Evolutionary conservation across 202 grass and related monocot species (phyloP), one percentile per base, ranked within the genome.

Genomic region (Carex arenaria): DNA sequence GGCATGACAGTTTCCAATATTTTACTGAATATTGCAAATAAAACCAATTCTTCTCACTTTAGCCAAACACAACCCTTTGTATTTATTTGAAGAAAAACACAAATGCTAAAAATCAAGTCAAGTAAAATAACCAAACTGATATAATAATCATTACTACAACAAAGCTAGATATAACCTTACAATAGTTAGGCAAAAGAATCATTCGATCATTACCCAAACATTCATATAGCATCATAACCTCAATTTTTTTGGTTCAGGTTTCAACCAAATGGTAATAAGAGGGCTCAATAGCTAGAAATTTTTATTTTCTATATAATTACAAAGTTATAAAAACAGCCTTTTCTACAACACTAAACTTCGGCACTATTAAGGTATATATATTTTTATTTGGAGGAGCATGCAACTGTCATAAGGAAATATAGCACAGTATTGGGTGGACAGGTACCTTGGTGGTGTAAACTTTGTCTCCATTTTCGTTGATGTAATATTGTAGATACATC

Each of bases 401-500:
- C 19, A 9, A 70, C 8, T 42, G 38, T 22, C 12, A 45, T 22
- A 15, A 20, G 36, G 18, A 20, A 83, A 60, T 43, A 57, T 4
- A 85, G 38, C 3, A 43, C 6, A 13, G 49, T 52, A 74, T 8
- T 32, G 10, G 10, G 13, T 36, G 5, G 61, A 47, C 0, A 54
- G 55, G 12, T 49, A 93, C 92, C 92, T 99, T 99, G 67, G 96
- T 96, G 67, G 93, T 99, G 88, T 99, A 99, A 10, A 99, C 96
- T 86, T 99, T 99, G 69, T 87, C 91, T 0, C 96, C 96, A 36
- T 99, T 96, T 81, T 99, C 96, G 64, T 99, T 99, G 59, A 92
- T 93, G 86, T 99, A 99, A 79, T 79, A 96, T 85, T 96, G 93
- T 20, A 99, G 91, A 90, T 92, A 96, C 96, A 99, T 99, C 85